Conservation (phyloP, 805 yeast species). For the Spathaspora boniae region DNA sequence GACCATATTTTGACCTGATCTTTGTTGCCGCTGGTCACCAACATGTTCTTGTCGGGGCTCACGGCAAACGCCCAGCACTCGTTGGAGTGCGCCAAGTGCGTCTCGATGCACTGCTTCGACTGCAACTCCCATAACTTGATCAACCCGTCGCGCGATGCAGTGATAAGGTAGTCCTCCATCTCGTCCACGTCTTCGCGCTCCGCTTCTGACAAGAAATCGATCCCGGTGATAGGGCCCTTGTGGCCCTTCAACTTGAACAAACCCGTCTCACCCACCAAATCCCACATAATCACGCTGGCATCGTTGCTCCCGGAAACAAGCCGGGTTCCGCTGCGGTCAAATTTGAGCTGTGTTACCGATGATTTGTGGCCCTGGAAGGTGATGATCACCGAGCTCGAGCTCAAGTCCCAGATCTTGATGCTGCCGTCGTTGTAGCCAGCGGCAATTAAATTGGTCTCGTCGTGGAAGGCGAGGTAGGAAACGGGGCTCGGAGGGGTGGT, state of each 20-base stretch:
- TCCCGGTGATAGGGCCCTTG: slow-evolving; percentile 81
- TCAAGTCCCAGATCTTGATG: slow-evolving; percentile 86
- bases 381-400: slow-evolving; percentile 73
- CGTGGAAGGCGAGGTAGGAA: slow-evolving; percentile 56
- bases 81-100: slow-evolving; percentile 89
- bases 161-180: slow-evolving; percentile 68
- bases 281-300: slow-evolving; percentile 87
- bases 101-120: slow-evolving; percentile 86
- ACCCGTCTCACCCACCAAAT: slow-evolving; percentile 88
- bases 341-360: slow-evolving; percentile 63
- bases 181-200: slow-evolving; percentile 38
- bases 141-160: slow-evolving; percentile 85
- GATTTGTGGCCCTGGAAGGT: slow-evolving; percentile 90
- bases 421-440: slow-evolving; percentile 90
- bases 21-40: slow-evolving; percentile 74
- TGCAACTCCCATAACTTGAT: slow-evolving; percentile 92
- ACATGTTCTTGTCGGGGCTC: slow-evolving; percentile 36
- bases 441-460: slow-evolving; percentile 66
- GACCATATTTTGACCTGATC: slow-evolving; percentile 83
- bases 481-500: slow-evolving; percentile 63
- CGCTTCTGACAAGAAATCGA: slow-evolving; percentile 44
- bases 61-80: slow-evolving; percentile 87
- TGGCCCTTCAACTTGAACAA: slow-evolving; percentile 84
- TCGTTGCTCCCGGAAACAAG: slow-evolving; percentile 85
- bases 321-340: slow-evolving; percentile 81